Evolutionary conservation across 768 basidiomycete genomes (phyloP).

Genomic region (Phylloporus scabripes): DNA sequence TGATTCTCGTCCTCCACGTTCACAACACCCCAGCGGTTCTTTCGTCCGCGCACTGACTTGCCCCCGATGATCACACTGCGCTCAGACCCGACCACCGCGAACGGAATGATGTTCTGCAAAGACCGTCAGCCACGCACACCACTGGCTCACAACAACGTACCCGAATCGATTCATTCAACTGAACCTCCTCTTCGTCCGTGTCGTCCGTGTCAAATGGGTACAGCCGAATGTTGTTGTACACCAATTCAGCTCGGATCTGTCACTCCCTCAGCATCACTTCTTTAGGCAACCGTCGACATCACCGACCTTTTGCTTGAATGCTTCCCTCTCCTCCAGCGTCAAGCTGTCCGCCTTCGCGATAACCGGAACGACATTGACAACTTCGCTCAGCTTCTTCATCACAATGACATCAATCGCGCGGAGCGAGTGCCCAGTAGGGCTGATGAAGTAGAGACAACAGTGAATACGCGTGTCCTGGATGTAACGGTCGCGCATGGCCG

Average conservation of each 20-base stretch:
- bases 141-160: conserved; percentile 41
- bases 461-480: conserved; percentile 99
- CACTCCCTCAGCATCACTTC: conserved; percentile 8
- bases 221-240: conserved; percentile 86
- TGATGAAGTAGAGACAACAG: conserved; percentile 98
- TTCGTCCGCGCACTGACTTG: conserved; percentile 89
- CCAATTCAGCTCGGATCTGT: conserved; percentile 89
- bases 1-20: conserved; percentile 96
- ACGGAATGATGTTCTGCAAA: conserved; percentile 86
- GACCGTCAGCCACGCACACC: neutral
- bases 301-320: conserved; percentile 86
- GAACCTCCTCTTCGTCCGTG: conserved; percentile 86
- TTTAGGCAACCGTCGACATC: neutral
- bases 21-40: conserved; percentile 98
- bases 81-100: conserved; percentile 97
- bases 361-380: conserved; percentile 99
- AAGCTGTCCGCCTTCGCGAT: conserved; percentile 96
- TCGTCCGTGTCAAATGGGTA: conserved; percentile 99
- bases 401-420: conserved; percentile 97
- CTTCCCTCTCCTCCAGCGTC: conserved; percentile 86
- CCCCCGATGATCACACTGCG: conserved; percentile 93
- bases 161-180: conserved; percentile 84
- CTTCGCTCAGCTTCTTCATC: conserved; percentile 98
- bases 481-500: conserved; percentile 96
- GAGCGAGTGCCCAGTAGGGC: conserved; percentile 95